A percentile compares a stretch with the other conserved stretches of the same genome.
These are phyloP conservation scores for Cyclotella choctawhatcheeana DNA, from an alignment of 108 stramenopile genomes.

Conservation along the genomic window DNA sequence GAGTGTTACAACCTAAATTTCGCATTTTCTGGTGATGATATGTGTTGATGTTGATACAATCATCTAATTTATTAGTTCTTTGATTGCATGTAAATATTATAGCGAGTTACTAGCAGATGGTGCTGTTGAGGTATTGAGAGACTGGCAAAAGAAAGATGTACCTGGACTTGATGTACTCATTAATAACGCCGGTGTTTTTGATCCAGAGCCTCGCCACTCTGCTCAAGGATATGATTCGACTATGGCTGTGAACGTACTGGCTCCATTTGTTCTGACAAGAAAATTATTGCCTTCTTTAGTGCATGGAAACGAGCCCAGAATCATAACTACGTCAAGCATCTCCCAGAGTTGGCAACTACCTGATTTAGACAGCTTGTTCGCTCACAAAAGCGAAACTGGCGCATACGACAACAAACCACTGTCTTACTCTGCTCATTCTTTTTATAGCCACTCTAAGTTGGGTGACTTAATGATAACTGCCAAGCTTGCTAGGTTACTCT, in stretches of 20 bases:
- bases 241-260: conserved; percentile 87
- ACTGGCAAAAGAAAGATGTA: conserved; percentile 9
- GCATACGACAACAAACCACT: conserved; percentile 50
- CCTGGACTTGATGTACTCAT: conserved; percentile 70
- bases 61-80: no score
- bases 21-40: conserved; percentile 18
- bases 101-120: no score
- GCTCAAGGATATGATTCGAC: conserved; percentile 71
- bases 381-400: no score
- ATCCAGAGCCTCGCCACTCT: conserved; percentile 43
- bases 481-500: conserved; percentile 61
- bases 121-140: conserved; percentile 8
- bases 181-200: conserved; percentile 90
- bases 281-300: conserved; percentile 66
- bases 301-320: conserved; percentile 49
- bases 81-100: no score
- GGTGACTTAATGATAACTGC: conserved; percentile 71
- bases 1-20: no score
- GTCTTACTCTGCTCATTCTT: conserved; percentile 75
- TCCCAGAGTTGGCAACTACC: conserved; percentile 56
- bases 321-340: conserved; percentile 77
- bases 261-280: conserved; percentile 85
- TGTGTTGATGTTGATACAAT: no score
- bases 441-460: conserved; percentile 85
- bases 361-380: conserved; percentile 45